A percentile compares a stretch with the other conserved stretches of the same genome.
Evolutionary conservation across 805 yeast species (phyloP).

Genomic region (Yarrowia keelungensis): DNA sequence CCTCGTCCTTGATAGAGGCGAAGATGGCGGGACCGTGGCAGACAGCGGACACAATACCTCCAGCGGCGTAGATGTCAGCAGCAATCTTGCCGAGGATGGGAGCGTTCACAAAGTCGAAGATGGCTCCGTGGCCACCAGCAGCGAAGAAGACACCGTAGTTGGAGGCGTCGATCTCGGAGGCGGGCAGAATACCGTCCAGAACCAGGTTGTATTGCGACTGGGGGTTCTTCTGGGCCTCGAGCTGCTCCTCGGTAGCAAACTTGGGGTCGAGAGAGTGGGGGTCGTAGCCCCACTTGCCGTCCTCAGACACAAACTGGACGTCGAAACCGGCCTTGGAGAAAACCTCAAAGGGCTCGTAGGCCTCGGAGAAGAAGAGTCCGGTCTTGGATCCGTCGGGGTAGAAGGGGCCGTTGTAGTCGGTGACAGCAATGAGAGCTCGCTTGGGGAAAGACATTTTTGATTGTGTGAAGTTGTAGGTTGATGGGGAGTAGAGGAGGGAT

Average conservation of each 20-base stretch:
- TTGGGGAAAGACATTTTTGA: conserved; percentile 31
- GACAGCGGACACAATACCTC: conserved; percentile 68
- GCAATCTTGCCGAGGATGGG: conserved; percentile 56
- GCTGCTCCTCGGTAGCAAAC: conserved; percentile 57
- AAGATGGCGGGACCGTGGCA: conserved; percentile 74
- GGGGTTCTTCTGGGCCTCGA: conserved; percentile 52
- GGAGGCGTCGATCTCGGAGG: conserved; percentile 48
- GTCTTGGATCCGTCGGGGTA: conserved; percentile 65
- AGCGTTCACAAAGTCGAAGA: conserved; percentile 65
- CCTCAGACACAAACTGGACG: conserved; percentile 65
- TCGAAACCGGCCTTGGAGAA: conserved; percentile 59
- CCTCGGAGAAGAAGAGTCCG: conserved; percentile 68
- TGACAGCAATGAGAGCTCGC: conserved; percentile 42
- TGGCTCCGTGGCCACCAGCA: conserved; percentile 71
- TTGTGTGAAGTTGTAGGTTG: neutral
- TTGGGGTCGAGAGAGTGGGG: conserved; percentile 58
- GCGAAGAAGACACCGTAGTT: conserved; percentile 65
- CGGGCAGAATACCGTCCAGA: conserved; percentile 48
- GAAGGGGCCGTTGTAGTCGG: conserved; percentile 50
- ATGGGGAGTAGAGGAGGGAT: neutral
- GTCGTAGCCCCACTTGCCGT: conserved; percentile 64
- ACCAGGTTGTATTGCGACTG: conserved; percentile 53
- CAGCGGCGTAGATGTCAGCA: conserved; percentile 56
- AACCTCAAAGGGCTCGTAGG: conserved; percentile 62
- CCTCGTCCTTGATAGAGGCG: conserved; percentile 55